Evolutionary conservation across 169 alveolate genomes (phyloP), one percentile per base, ranked within the genome.

Genomic region (Eimeria maxima): DNA sequence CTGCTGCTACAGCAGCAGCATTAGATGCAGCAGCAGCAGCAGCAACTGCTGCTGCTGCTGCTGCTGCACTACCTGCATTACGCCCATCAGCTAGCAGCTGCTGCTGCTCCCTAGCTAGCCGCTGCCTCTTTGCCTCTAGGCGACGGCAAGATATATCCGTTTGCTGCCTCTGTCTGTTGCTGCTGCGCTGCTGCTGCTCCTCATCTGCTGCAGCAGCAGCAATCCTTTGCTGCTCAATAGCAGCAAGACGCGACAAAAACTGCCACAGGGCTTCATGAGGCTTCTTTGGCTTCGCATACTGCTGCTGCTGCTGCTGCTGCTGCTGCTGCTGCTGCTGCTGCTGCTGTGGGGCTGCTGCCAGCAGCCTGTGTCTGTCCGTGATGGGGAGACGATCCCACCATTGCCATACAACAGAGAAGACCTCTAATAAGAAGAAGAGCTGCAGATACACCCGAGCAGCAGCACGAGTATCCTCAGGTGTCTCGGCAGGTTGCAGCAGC

Each of bases 351-450:
- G 47, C 16, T 29, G 81, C 81, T 38, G 81, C 42, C 10, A 71
- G 81, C 27, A 71, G 81, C 7, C 81, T 42, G 47, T 71, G 81
- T 71, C 81, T 27, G 47, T 71, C 81, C 47, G 47, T 71, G 55
- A 89, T n/a, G 8, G 95, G 95, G 27, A 69, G 57, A 29, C 95
- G 95, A 45, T 89, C 95, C 95, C 95, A 89, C 95, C 95, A 89
- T 55, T 89, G 95, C 95, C 95, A 89, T 16, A 89, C 65, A n/a
- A 89, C 44, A 27, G 87, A 50, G 4, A 89, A 14, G 16, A 65
- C 69, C 45, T 89, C 95, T 22, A 76, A 33, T 22, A 89, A 45
- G 65, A 89, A 89, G 73, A 89, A 89, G 29, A 89, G 95, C 95
- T 89, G 95, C 57, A 69, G 27, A 69, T 89, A 89, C 95, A 89